phyloP scores from a whole-genome alignment of 2,329 filamentous ascomycete genomes.

The Cladophialophora chaetospira region DNA sequence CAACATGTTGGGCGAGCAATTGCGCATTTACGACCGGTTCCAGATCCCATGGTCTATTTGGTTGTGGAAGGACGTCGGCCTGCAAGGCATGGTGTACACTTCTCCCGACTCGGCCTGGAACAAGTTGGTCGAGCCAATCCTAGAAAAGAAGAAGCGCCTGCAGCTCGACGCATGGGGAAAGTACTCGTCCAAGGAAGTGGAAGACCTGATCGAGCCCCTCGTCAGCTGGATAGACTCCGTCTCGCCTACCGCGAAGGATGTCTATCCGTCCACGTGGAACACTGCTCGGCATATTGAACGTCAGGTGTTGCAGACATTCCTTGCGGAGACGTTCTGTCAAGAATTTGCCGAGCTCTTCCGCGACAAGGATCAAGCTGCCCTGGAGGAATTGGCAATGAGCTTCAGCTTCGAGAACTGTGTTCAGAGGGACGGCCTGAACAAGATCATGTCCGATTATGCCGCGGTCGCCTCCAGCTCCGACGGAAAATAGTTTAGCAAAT shows the following conservation, averaged over 20 bases:
- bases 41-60: conserved; percentile 62
- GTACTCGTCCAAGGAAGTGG: conserved; percentile 44
- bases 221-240: conserved; percentile 32
- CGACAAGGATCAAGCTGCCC: conserved; percentile 52
- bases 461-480: conserved; percentile 14
- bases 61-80: conserved; percentile 61
- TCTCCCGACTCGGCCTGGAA: conserved; percentile 53
- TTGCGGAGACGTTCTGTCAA: conserved; percentile 55
- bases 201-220: conserved; percentile 44
- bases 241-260: conserved; percentile 31
- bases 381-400: conserved; percentile 57
- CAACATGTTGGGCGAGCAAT: conserved; percentile 50
- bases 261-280: conserved; percentile 55
- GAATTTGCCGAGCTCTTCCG: conserved; percentile 60
- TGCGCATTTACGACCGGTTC: conserved; percentile 56
- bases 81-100: conserved; percentile 59
- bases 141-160: conserved; percentile 58
- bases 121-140: conserved; percentile 53
- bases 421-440: conserved; percentile 55
- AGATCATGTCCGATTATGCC: conserved; percentile 52
- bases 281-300: conserved; percentile 51
- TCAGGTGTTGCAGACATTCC: conserved; percentile 50
- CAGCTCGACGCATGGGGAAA: conserved; percentile 60
- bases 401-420: conserved; percentile 60
- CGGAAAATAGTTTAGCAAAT: conserved; percentile 10